Evolutionary conservation across 2,329 filamentous ascomycete genomes (phyloP), one percentile per base, ranked within the genome.

Genomic region (Paecilomyces variotii): DNA sequence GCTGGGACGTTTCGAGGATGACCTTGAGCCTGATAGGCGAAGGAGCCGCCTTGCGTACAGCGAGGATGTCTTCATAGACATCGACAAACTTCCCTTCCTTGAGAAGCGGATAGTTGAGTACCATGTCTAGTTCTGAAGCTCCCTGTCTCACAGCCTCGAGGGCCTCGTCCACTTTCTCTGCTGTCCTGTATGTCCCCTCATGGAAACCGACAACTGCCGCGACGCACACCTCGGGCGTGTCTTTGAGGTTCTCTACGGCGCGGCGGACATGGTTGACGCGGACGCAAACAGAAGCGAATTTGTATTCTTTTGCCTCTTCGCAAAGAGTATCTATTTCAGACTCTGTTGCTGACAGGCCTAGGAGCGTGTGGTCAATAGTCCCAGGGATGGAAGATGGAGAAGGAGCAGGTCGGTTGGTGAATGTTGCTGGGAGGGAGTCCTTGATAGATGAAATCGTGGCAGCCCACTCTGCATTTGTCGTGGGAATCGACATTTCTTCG

Each of bases 161-260:
- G 0, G 81, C 78, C 70, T 86, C 82, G 24, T 67, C 68, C n/a
- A 80, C 71, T 66, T 84, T 85, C 32, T 76, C 70, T 2, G 73
- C 66, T 0, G 81, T 79, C 54, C 78, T 72, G 60, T 83, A 73
- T 0, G 80, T 84, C 11, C 84, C 84, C 66, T 85, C 82, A 56
- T 81, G 84, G 67, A 86, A 86, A 25, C 81, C 82, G 9, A 86
- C 76, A 4, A 86, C 84, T 62, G 80, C 82, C 52, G 82, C 81
- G 24, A 85, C 78, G 26, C 74, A 73, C n/a, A 83, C 78, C 4
- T 68, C 67, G 6, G 76, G 76, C 59, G 76, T 74, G 54, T 60
- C 61, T 25, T 69, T 63, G 35, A 86, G 75, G 57, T 79, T 77
- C 50, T 75, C 64, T 19, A 77, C 76, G 54, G 80, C 80, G 57